Evolutionary conservation across 768 basidiomycete genomes (phyloP).

Genomic region (Hypsizygus marmoreus): DNA sequence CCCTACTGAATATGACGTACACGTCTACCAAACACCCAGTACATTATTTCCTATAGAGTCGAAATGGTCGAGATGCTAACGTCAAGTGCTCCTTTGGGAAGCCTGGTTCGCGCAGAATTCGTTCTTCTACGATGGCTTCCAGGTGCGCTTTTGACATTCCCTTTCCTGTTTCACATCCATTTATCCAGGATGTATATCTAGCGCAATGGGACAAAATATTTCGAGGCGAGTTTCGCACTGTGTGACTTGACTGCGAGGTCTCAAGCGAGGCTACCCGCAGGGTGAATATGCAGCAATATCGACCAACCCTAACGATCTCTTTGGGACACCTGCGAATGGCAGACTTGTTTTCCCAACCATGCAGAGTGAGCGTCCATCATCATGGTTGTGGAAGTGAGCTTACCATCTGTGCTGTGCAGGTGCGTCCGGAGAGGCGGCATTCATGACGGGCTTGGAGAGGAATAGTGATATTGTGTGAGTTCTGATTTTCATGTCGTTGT

Average conservation of each 20-base stretch:
- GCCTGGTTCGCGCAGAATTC: slow-evolving; percentile 39
- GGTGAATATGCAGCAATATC: slow-evolving; percentile 61
- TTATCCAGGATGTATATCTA: slow-evolving; percentile 20
- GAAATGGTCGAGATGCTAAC: no score
- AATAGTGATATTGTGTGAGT: slow-evolving; percentile 38
- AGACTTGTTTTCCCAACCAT: slow-evolving; percentile 54
- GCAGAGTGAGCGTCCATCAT: slow-evolving; percentile 37
- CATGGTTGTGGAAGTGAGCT: neutral
- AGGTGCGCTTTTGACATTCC: slow-evolving; percentile 12
- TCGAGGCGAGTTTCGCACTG: slow-evolving; percentile 30
- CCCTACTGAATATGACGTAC: slow-evolving; percentile 52
- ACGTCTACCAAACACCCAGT: slow-evolving; percentile 58
- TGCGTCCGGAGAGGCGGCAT: slow-evolving; percentile 56
- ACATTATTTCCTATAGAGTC: slow-evolving; percentile 8
- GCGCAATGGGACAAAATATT: slow-evolving; percentile 56
- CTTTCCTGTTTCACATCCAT: neutral
- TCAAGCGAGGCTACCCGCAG: slow-evolving; percentile 15
- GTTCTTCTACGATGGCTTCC: slow-evolving; percentile 34
- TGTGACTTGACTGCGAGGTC: neutral
- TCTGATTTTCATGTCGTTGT: neutral
- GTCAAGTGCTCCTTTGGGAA: no score
- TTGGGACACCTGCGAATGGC: slow-evolving; percentile 40
- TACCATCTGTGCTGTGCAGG: slow-evolving; percentile 26
- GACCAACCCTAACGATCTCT: slow-evolving; percentile 45
- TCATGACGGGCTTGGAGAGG: slow-evolving; percentile 62